phyloP scores from a whole-genome alignment of 768 basidiomycete species.

The Rubroboletus pulcherrimus region DNA sequence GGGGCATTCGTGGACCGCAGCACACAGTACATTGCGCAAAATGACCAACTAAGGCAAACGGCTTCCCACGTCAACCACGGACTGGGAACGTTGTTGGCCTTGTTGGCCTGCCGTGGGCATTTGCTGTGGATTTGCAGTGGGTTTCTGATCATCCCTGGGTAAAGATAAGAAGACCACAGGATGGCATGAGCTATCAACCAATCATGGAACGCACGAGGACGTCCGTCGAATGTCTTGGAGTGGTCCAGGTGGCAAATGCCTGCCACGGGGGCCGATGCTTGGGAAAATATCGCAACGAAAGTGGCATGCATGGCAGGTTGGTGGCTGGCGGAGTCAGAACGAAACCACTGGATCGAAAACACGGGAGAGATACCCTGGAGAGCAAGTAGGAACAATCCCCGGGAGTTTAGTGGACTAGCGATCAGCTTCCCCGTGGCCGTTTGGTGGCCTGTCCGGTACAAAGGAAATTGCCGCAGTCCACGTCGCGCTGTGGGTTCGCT shows the following conservation, averaged over 20 bases:
- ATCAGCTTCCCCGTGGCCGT: not conserved
- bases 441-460: not conserved
- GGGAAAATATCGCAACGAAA: not conserved
- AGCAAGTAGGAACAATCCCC: not conserved
- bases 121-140: not conserved
- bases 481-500: not conserved
- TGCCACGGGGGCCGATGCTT: not conserved
- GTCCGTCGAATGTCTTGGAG: not conserved
- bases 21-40: not conserved
- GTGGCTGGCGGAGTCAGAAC: not conserved
- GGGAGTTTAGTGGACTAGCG: not conserved
- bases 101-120: not conserved
- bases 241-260: not conserved
- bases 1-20: not conserved
- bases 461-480: not conserved
- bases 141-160: not conserved
- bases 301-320: not conserved
- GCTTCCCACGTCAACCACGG: not conserved
- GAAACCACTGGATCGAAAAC: not conserved
- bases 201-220: not conserved
- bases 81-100: not conserved
- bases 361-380: too few relatives aligned
- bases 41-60: not conserved
- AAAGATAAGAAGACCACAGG: not conserved
- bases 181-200: not conserved